A percentile compares a stretch with the other conserved stretches of the same genome.
These are phyloP conservation scores for Aphanoascus verrucosus DNA, from an alignment of 2,329 filamentous ascomycete genomes.

Conservation along the genomic window DNA sequence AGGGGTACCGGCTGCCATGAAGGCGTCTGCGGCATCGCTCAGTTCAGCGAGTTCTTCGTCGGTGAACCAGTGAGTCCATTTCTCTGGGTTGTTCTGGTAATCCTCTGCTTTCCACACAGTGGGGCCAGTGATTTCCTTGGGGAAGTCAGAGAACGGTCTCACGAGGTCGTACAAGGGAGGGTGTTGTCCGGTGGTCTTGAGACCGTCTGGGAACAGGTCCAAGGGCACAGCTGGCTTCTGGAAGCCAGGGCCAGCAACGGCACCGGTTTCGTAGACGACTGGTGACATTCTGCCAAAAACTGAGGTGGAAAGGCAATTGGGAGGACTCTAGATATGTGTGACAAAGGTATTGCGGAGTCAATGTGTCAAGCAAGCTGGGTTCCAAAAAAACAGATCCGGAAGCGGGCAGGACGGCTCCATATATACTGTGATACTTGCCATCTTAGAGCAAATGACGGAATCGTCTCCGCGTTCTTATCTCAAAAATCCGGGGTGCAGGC, in stretches of 20 bases:
- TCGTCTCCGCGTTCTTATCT: conserved; percentile 3
- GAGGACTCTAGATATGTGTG: neutral
- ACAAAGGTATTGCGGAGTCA: neutral
- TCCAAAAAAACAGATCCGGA: neutral
- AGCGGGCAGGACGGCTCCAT: neutral
- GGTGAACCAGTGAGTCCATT: conserved; percentile 63
- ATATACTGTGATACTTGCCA: conserved; percentile 3
- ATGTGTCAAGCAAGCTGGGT: neutral
- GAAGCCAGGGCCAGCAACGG: conserved; percentile 1
- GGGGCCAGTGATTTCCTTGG: conserved; percentile 56
- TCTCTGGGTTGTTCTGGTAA: conserved; percentile 51
- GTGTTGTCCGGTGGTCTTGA: conserved; percentile 62
- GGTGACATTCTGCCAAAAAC: conserved; percentile 15
- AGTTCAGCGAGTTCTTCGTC: conserved; percentile 57
- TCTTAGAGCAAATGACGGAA: neutral
- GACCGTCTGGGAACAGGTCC: conserved; percentile 51
- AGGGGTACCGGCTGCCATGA: conserved; percentile 53
- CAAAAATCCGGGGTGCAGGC: conserved; percentile 2
- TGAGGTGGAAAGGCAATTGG: neutral
- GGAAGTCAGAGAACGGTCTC: conserved; percentile 59
- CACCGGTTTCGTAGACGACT: conserved; percentile 15
- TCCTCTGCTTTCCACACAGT: conserved; percentile 63
- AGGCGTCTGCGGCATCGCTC: conserved; percentile 54
- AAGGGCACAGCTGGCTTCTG: conserved; percentile 8
- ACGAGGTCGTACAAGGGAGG: conserved; percentile 55